A percentile compares a stretch with the other conserved stretches of the same genome.
Conservation (phyloP, 192 early-diverging fungal species). For the Mortierella antarctica region DNA sequence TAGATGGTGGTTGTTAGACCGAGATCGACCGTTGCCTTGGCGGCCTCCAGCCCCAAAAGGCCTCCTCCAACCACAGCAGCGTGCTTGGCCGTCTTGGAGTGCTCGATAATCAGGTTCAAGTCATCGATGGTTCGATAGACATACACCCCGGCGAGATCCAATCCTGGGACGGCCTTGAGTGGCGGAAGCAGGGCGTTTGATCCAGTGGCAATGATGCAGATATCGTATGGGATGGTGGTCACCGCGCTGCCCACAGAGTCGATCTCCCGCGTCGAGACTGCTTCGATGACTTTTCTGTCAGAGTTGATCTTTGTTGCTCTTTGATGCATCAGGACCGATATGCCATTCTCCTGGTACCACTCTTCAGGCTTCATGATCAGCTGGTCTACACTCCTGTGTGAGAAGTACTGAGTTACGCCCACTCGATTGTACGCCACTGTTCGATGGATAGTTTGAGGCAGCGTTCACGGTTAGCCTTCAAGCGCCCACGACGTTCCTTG, state of each 20-base stretch:
- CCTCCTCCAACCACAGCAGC: conserved; percentile 76
- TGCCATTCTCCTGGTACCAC: conserved; percentile 67
- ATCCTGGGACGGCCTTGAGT: conserved; percentile 30
- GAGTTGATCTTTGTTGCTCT: conserved; percentile 56
- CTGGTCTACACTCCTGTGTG: conserved; percentile 56
- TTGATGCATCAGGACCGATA: conserved; percentile 54
- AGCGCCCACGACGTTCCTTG: not conserved
- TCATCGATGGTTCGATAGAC: conserved; percentile 76
- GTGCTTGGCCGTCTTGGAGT: conserved; percentile 45
- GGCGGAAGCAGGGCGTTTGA: conserved; percentile 68
- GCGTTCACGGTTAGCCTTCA: not conserved
- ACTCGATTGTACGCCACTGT: conserved; percentile 74
- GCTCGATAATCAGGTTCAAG: conserved; percentile 63
- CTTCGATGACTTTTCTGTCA: conserved; percentile 49
- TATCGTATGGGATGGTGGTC: conserved; percentile 59
- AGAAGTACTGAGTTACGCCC: conserved; percentile 71
- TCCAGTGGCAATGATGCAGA: conserved; percentile 70
- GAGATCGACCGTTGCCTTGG: conserved; percentile 68
- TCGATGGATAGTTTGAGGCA: not conserved
- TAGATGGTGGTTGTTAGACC: conserved; percentile 61
- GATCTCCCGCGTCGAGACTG: conserved; percentile 9
- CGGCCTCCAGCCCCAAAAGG: conserved; percentile 76
- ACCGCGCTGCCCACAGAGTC: conserved; percentile 9
- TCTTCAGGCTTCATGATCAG: conserved; percentile 57
- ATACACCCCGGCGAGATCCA: conserved; percentile 64